Base-by-base conservation (phyloP, 768 basidiomycete species). In the Boletus vinaceobasis region DNA sequence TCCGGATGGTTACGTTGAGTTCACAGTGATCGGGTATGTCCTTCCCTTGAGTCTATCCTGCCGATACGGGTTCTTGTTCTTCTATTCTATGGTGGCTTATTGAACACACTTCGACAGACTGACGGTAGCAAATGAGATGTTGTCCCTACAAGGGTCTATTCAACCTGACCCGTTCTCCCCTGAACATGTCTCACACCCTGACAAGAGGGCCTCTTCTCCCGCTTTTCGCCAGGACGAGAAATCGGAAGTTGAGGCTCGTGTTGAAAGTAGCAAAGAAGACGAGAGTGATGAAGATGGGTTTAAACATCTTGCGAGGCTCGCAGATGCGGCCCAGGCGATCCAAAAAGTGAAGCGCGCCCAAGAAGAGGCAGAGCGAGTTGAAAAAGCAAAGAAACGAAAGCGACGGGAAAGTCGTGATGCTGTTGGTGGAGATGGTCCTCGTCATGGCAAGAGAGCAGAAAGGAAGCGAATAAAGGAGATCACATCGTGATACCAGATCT, bases 111-210 rank as follows among this genome's bases (percentile, higher is more conserved):
- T 43, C 21, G 37, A 54, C 64, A 97, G 94, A 26, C 69, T 94
- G 55, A 93, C 87, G 14, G 83, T 94, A 33, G 92, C 93, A 32
- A 95, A 97, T 65, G 88, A 95, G 66, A 95, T 96, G 92, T 74
- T 97, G 19, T 95, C 93, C 3, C 73, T 97, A 13, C 78, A 90
- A 31, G 93, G 93, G 9, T 93, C 92, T 4, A 75, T 94, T 55
- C 89, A 90, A 61, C 68, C 73, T 5, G 84, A 91, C 62, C 89
- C 88, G 2, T 89, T 91, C 70, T 85, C 86, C 6, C 77, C 80
- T 1, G 74, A 74, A 43, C 87, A 88, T 65, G 65, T 75, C 26
- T 72, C 76, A 17, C 65, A 65, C n/a, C 42, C 63, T 13, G 56
- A 61, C 36, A 63, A 43, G 40, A 61, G 36, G 8, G 26, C 31